Base-by-base conservation (phyloP, 106 monocot genomes). In the Dendrobium officinale region DNA sequence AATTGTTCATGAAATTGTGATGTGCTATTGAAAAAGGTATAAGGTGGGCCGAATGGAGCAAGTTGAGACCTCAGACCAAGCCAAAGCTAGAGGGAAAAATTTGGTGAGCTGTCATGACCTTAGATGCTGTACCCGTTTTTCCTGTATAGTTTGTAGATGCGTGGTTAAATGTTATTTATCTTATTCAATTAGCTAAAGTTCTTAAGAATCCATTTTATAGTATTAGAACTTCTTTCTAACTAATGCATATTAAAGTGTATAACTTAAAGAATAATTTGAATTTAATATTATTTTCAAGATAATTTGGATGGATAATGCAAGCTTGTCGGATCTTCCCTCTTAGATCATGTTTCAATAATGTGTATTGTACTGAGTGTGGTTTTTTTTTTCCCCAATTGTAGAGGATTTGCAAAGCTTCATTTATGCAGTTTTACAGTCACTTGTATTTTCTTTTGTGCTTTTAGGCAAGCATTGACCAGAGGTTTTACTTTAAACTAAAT, bases 1-100 rank as follows among this genome's bases (percentile, higher is more conserved):
- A 70, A 33, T 81, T 81, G 9, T 17, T 56, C 55, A 72, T 86
- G 76, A 68, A 49, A 43, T 3, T 75, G 27, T 67, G 31, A 48
- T 86, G 44, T 55, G 79, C 45, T 8, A 79, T 84, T 82, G 72
- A 15, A 79, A 73, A 80, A 98, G 97, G 84, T 98, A 98, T 82
- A 98, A 98, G 89, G 94, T 98, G 79, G 97, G 97, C 79, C 82
- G 97, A 82, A 92, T 98, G 37, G 97, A 98, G 70, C 97, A 98
- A 79, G 77, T 89, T 74, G 97, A 98, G 81, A 92, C 97, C 15
- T 84, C 94, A 40, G 86, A 84, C 29, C 90, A 98, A 84, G 97
- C 97, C 47, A 98, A 98, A 92, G 42, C 88, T 27, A 92, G 94
- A 84, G 97, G 97, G 42, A 29, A 81, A 81, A 81, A 64, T 81